Conservation (phyloP, 1,139 yeast species). For the Suhomyces bribrorum region DNA sequence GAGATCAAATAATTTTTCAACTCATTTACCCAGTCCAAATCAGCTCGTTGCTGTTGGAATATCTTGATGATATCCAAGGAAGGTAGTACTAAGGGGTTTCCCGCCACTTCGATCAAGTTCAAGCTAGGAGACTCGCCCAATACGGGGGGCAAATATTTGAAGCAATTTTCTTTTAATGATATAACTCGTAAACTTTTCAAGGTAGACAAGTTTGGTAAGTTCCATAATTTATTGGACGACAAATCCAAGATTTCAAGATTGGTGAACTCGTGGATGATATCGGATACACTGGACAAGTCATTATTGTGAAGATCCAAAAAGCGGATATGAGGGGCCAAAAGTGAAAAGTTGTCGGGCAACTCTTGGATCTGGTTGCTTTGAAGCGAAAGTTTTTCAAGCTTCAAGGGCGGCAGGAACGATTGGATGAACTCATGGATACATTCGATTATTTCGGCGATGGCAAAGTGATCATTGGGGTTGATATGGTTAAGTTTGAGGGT, state of each 20-base stretch:
- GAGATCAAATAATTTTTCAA: slow-evolving; percentile 45
- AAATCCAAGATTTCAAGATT: slow-evolving; percentile 68
- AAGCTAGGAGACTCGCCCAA: slow-evolving; percentile 55
- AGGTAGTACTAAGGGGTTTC: slow-evolving; percentile 63
- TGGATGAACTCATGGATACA: slow-evolving; percentile 18
- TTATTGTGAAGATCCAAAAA: slow-evolving; percentile 72
- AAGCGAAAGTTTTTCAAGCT: slow-evolving; percentile 54
- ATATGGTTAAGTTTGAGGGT: slow-evolving; percentile 18
- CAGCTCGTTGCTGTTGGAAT: slow-evolving; percentile 40
- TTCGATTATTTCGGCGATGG: slow-evolving; percentile 18
- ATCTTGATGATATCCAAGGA: slow-evolving; percentile 38
- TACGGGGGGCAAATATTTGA: slow-evolving; percentile 59
- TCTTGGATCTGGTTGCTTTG: slow-evolving; percentile 50
- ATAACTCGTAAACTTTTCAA: slow-evolving; percentile 51
- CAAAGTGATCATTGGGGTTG: slow-evolving; percentile 4
- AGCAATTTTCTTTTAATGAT: slow-evolving; percentile 62
- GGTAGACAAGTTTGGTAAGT: slow-evolving; percentile 34
- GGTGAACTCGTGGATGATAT: slow-evolving; percentile 38
- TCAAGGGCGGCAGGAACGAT: slow-evolving; percentile 30
- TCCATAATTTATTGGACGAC: slow-evolving; percentile 53
- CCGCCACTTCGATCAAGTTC: slow-evolving; percentile 66
- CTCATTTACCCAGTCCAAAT: slow-evolving; percentile 57
- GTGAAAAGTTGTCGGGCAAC: slow-evolving; percentile 51
- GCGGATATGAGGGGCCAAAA: slow-evolving; percentile 47
- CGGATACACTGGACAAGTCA: slow-evolving; percentile 54